Evolutionary conservation across 2,329 filamentous ascomycete genomes (phyloP), one percentile per base, ranked within the genome.

Genomic region (Didymella lethalis): DNA sequence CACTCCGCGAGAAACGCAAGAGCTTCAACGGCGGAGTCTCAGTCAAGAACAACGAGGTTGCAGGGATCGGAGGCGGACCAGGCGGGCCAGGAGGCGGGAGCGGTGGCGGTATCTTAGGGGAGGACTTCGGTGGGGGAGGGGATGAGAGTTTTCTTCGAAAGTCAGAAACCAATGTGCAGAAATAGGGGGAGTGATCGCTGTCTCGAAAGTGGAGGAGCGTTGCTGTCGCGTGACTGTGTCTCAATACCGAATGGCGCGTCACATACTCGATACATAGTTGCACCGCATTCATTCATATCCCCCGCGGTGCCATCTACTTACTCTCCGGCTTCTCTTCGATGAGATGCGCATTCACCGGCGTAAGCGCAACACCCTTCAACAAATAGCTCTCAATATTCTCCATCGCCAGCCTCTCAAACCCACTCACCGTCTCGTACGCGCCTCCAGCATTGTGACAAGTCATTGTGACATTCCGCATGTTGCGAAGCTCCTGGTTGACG

Each of bases 381-480:
- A 53, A 7, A 20, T 45, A 52, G 14, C 31, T 53, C 41, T 46
- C 29, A 4, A 53, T 38, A 71, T 90, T 91, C 67, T 85, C 79
- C 83, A 90, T 89, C 34, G 84, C 85, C 71, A 90, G 68, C 73
- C 85, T 82, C 78, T 90, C 88, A 64, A 90, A 89, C 3, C 85
- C 86, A 16, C 83, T 73, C 65, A 87, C 86, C 60, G 87, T 87
- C 72, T 89, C 86, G 16, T 89, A 80, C 29, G 87, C 88, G 2
- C 86, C 86, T 0, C 88, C 88, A 1, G 87, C 88, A 64, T 89
- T 89, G 70, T 90, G 88, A 54, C 85, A 85, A 16, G 88, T 86
- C 51, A 90, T 70, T 76, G 87, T 81, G 0, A 85, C 84, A 62
- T 81, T 81, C 1, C 73, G 61, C 75, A 64, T 78, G 70, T 34